Conservation (phyloP, 2,329 filamentous ascomycete genomes). For the Trichoderma aggressivum region DNA sequence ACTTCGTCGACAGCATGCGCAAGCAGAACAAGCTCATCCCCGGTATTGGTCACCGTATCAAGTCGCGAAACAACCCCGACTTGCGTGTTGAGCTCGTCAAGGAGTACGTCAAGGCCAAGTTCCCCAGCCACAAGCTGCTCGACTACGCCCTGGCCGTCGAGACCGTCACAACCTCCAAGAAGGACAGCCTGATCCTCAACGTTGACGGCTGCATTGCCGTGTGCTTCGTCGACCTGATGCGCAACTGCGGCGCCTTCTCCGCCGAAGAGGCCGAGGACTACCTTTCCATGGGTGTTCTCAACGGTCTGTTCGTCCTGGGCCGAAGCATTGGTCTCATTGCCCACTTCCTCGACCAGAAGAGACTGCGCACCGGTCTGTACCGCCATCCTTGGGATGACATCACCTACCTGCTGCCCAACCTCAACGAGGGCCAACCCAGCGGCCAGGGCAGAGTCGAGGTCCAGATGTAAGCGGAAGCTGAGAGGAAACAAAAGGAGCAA, state of each 20-base stretch:
- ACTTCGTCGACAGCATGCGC: conserved; percentile 98
- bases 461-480: conserved; percentile 54
- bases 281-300: conserved; percentile 97
- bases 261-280: conserved; percentile 97
- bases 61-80: conserved; percentile 99
- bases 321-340: conserved; percentile 98
- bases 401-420: conserved; percentile 84
- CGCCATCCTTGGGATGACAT: conserved; percentile 99
- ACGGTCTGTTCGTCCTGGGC: conserved; percentile 97
- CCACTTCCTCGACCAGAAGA: conserved; percentile 99
- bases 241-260: conserved; percentile 97
- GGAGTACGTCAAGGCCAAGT: conserved; percentile 96
- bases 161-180: conserved; percentile 98
- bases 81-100: conserved; percentile 99
- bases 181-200: conserved; percentile 99
- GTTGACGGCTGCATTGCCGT: conserved; percentile 97
- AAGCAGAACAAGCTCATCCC: conserved; percentile 99
- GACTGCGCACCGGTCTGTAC: conserved; percentile 96
- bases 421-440: conserved; percentile 68
- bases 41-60: conserved; percentile 98
- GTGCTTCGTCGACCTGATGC: conserved; percentile 96
- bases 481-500: conserved; percentile 24
- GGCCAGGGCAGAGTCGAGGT: conserved; percentile 88
- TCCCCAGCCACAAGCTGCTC: conserved; percentile 96
- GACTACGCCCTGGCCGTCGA: conserved; percentile 98